phyloP scores from a whole-genome alignment of 1,284 basidiomycete species.

The Rhodofomes roseus region DNA sequence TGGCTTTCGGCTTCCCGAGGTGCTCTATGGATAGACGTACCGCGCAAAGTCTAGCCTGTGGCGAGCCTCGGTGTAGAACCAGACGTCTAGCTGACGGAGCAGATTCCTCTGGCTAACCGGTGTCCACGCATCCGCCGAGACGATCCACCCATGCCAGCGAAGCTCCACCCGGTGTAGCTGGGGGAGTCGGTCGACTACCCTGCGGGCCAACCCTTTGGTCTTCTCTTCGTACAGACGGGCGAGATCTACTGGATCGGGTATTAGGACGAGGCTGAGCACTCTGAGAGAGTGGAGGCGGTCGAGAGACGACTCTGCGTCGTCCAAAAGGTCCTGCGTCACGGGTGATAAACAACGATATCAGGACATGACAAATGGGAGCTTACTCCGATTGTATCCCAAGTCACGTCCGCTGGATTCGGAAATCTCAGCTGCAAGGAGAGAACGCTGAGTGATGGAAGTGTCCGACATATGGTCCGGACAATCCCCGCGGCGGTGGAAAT shows the following conservation, averaged over 20 bases:
- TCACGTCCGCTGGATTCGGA: background rate
- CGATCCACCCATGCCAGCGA: slow-evolving; percentile 24
- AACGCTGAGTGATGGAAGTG: background rate
- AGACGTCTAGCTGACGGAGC: slow-evolving; percentile 15
- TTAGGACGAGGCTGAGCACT: slow-evolving; percentile 15
- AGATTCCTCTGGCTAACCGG: slow-evolving; percentile 12
- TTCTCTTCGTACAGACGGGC: slow-evolving; percentile 6
- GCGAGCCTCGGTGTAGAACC: slow-evolving; percentile 12
- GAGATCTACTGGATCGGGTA: slow-evolving; percentile 15
- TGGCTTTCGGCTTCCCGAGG: background rate
- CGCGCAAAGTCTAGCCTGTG: background rate
- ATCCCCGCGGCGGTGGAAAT: background rate
- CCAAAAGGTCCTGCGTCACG: slow-evolving; percentile 9
- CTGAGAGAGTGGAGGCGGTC: slow-evolving; percentile 10
- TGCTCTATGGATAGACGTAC: background rate
- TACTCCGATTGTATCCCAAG: slow-evolving; percentile 7
- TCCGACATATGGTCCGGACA: background rate
- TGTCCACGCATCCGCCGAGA: slow-evolving; percentile 10
- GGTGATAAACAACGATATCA: background rate
- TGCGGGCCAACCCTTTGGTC: slow-evolving; percentile 11
- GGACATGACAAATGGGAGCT: background rate
- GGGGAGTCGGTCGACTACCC: slow-evolving; percentile 6
- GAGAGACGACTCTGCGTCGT: slow-evolving; percentile 12
- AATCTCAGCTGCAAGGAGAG: slow-evolving; percentile 7
- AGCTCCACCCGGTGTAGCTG: slow-evolving; percentile 19